Evolutionary conservation across 1,284 basidiomycete species (phyloP), one percentile per base, ranked within the genome.

Genomic region (Ceratobasidium sp.): DNA sequence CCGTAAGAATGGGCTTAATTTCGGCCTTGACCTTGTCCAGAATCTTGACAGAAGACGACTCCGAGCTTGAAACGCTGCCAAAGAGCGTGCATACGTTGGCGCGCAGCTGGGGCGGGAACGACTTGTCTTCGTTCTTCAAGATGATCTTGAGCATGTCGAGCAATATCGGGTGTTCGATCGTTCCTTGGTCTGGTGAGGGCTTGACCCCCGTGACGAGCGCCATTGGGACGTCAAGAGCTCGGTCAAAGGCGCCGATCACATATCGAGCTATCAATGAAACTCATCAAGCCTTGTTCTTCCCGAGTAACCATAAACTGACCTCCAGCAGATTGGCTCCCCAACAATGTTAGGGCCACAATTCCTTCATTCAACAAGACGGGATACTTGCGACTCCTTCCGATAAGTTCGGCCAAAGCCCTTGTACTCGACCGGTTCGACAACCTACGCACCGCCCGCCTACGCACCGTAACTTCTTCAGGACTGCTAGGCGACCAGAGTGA

Each of bases 341-440:
- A 78, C 58, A 98, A 78, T 40, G 90, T 91, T 70, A 97, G 79
- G 0, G 92, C 92, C 31, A 98, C 85, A 31, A 97, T 82, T 0
- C 90, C 93, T 78, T 98, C 96, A 75, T 96, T 96, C 71, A 97
- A 84, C 34, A 98, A 82, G 52, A 94, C 82, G 0, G 92, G 90
- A 75, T 94, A 93, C 76, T 89, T 89, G 72, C 84, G 85, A 74
- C 92, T 93, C 71, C 88, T 83, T 17, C 86, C 85, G 25, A 96
- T 82, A 73, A 97, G 85, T 71, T 85, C 87, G 0, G 87, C 85
- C 29, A 98, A 82, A 12, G 87, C 85, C 4, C 82, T 82, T 0
- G 87, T 83, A 71, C 85, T 86, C 25, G 85, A 81, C 22, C 79
- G 75, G 8, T 82, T 86, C 27, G 84, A 79, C 20, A 93, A 77